Percentiles rank a stretch among this genome's conserved stretches.
Evolutionary conservation across 768 basidiomycete genomes (phyloP).

Genomic region (Naganishia friedmannii): DNA sequence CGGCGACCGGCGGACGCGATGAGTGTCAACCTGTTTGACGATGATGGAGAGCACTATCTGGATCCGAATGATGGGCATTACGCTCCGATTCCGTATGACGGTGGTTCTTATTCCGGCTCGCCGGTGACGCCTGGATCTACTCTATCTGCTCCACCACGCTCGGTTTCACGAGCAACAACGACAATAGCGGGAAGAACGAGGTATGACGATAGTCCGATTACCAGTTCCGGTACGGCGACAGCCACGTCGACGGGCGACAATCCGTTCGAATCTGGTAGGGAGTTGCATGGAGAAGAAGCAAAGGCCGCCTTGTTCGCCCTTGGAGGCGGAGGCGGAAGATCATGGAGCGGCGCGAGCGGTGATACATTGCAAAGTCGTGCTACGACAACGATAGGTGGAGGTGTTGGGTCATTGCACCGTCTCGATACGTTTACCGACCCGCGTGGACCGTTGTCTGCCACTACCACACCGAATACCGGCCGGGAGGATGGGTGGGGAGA

Average conservation of each 20-base stretch:
- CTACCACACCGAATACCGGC: not conserved
- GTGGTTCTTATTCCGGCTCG: conserved; percentile 6
- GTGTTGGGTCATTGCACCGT: not conserved
- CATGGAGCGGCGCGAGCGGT: conserved; percentile 7
- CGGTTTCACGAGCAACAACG: not conserved
- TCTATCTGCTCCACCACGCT: not conserved
- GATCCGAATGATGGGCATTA: conserved; percentile 22
- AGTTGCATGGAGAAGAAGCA: not conserved
- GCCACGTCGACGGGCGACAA: not conserved
- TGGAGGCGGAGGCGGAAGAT: not conserved
- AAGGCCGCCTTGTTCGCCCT: not conserved
- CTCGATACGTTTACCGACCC: conserved; percentile 14
- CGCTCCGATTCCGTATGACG: conserved; percentile 8
- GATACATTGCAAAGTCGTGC: not conserved
- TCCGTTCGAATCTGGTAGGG: conserved; percentile 2
- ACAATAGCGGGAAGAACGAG: not conserved
- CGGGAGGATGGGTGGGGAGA: not conserved
- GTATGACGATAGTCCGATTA: not conserved
- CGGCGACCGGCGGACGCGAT: conserved; percentile 15
- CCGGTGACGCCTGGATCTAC: conserved; percentile 12
- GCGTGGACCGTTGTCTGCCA: not conserved
- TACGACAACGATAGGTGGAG: not conserved
- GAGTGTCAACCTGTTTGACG: conserved; percentile 16
- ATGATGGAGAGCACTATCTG: not conserved
- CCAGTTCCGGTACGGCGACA: not conserved